A percentile compares a stretch with the other conserved stretches of the same genome.
These are phyloP conservation scores for Malus hybrid DNA, from an alignment of 331 rosid species.

Conservation along the genomic window DNA sequence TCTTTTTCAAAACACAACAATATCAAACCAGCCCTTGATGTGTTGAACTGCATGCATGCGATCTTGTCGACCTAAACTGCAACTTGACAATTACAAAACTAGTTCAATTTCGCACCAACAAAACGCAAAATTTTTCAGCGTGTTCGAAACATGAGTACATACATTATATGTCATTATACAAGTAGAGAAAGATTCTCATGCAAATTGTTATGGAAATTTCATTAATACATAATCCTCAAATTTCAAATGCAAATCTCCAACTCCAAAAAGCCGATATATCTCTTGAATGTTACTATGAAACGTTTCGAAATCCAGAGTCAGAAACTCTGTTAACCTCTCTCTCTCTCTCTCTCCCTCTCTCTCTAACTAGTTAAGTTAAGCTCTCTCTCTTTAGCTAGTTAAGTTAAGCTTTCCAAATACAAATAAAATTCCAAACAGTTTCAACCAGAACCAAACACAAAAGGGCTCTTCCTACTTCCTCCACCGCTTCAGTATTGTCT, in stretches of 20 bases:
- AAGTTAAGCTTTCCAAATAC: neutral
- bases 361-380: neutral
- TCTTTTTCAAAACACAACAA: too few species aligned
- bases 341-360: too few species aligned
- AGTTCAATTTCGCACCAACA: neutral
- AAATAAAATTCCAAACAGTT: neutral
- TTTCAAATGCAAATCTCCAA: neutral
- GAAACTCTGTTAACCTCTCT: too few species aligned
- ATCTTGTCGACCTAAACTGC: neutral
- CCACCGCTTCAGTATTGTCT: neutral
- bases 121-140: fast-evolving
- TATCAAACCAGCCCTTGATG: too few species aligned
- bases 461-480: neutral
- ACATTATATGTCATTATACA: fast-evolving
- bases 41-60: too few species aligned
- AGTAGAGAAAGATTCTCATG: too few species aligned
- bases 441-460: neutral
- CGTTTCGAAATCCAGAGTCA: neutral
- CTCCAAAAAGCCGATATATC: neutral
- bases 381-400: neutral
- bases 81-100: neutral
- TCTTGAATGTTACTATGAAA: neutral
- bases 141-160: too few species aligned
- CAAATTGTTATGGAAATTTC: neutral
- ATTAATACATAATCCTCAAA: neutral